Evolutionary conservation across 306 rosid genomes (phyloP).

Genomic region (Oemleria cerasiformis): DNA sequence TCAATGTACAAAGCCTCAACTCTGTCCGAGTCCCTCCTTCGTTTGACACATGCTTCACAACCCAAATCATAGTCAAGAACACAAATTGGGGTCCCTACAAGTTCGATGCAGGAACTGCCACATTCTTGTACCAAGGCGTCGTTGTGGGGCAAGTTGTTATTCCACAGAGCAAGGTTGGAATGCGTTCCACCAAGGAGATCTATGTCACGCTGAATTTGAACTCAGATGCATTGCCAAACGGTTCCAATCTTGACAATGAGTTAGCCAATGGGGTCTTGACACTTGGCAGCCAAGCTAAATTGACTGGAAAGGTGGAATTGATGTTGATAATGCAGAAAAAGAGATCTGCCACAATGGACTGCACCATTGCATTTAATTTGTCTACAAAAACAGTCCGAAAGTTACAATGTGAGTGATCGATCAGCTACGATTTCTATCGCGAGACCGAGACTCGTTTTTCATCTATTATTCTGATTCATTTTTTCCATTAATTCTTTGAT

Average conservation of each 20-base stretch:
- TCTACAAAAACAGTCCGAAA: not conserved
- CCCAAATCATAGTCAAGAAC: constrained; percentile 18
- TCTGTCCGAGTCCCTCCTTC: too few relatives aligned
- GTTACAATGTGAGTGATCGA: constrained; percentile 10
- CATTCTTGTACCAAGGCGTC: constrained; percentile 3
- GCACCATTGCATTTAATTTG: constrained; percentile 8
- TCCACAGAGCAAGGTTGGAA: constrained; percentile 10
- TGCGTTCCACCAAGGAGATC: constrained; percentile 22
- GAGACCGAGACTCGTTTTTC: too few relatives aligned
- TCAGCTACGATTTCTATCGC: too few relatives aligned
- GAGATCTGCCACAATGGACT: constrained; percentile 16
- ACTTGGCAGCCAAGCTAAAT: not conserved
- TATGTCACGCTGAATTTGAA: constrained; percentile 5
- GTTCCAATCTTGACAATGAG: constrained; percentile 10
- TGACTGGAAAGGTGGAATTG: constrained; percentile 18
- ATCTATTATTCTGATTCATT: too few relatives aligned
- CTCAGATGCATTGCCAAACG: not conserved
- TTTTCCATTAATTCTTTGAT: too few relatives aligned
- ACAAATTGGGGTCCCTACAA: constrained; percentile 20
- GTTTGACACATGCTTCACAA: too few relatives aligned
- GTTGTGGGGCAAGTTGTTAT: constrained; percentile 5
- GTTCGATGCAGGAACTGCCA: constrained; percentile 1
- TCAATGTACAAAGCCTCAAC: too few relatives aligned
- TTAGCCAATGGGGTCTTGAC: constrained; percentile 7
- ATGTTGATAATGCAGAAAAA: constrained; percentile 18